Conservation (phyloP, 345 rosid species). For the Arabidopsis suecica region DNA sequence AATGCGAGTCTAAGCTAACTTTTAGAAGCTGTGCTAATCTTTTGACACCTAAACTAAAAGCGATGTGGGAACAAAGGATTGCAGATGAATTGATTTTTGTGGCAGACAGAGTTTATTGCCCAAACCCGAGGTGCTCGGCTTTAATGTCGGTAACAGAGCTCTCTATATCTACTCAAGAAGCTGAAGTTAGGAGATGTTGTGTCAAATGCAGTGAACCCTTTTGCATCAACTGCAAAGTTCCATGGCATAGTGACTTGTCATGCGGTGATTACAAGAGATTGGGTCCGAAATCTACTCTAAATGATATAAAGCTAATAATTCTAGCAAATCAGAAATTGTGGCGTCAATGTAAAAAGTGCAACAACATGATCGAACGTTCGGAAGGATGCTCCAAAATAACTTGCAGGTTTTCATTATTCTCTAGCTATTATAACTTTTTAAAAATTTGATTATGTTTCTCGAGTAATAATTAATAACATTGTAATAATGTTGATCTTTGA, state of each 20-base stretch:
- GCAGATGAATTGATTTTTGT: constrained; percentile 38
- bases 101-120: not conserved
- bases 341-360: too few relatives aligned
- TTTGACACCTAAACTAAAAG: constrained; percentile 16
- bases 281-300: too few relatives aligned
- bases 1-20: constrained; percentile 51
- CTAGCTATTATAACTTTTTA: too few relatives aligned
- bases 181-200: not conserved
- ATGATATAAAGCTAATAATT: too few relatives aligned
- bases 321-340: too few relatives aligned
- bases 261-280: too few relatives aligned
- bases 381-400: too few relatives aligned
- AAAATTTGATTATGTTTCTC: too few relatives aligned
- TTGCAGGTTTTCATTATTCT: too few relatives aligned
- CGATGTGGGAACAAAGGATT: constrained; percentile 51
- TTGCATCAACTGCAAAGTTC: not conserved
- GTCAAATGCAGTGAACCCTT: not conserved
- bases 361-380: too few relatives aligned
- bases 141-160: not conserved
- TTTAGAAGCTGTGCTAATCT: constrained; percentile 54
- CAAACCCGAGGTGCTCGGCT: not conserved
- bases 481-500: too few relatives aligned
- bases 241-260: not conserved
- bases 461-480: too few relatives aligned
- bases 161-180: not conserved